Evolutionary conservation across 129 eudicot genomes (phyloP).

Genomic region (Flaveria linearis): DNA sequence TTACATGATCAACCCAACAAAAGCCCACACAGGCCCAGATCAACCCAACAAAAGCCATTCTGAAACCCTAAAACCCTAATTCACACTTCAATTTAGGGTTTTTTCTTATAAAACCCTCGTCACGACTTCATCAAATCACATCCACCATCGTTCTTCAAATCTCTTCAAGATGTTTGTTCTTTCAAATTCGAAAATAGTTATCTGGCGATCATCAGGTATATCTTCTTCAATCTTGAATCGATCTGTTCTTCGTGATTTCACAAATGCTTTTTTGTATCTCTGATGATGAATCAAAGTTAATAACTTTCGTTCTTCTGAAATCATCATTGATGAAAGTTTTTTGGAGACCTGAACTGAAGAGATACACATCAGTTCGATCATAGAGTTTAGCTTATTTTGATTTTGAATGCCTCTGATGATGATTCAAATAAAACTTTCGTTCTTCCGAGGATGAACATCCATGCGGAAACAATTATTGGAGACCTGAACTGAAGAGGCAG

Average conservation of each 20-base stretch:
- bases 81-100: constrained; percentile 21
- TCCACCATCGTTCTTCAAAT: not conserved
- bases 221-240: not conserved
- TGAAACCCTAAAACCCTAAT: constrained; percentile 22
- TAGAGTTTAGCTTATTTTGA: not conserved
- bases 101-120: constrained; percentile 25
- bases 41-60: not conserved
- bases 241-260: not conserved
- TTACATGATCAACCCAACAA: too few relatives aligned
- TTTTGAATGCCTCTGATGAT: constrained; percentile 23
- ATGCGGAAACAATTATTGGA: constrained; percentile 49
- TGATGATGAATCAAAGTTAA: constrained; percentile 29
- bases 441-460: constrained; percentile 33
- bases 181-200: not conserved
- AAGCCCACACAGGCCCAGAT: constrained; percentile 6
- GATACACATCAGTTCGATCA: not conserved
- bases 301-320: constrained; percentile 42
- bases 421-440: constrained; percentile 39
- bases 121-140: not conserved
- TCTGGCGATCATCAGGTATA: not conserved
- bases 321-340: constrained; percentile 21
- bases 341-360: constrained; percentile 47
- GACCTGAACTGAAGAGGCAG: constrained; percentile 43
- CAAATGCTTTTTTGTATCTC: not conserved
- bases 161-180: not conserved